Base-by-base conservation (phyloP, 148 eudicot species). In the Amaranthus hypochondriacus region DNA sequence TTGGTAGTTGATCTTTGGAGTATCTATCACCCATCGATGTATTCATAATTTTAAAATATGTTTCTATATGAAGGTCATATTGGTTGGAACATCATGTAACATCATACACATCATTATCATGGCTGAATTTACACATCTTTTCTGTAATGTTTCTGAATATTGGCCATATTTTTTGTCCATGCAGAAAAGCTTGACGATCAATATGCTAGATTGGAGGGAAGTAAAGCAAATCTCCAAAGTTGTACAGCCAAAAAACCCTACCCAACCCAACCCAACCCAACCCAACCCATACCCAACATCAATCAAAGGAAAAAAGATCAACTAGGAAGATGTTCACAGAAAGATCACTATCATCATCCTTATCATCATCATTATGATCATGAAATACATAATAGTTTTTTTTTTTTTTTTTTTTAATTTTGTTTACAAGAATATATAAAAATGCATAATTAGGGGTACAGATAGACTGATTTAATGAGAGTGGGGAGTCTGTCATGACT, bases 381-480 rank as follows among this genome's bases (percentile, higher is more conserved):
- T 74, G 21, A 79, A 68, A 69, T 76, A 82, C 74, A 76, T 68
- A 73, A 61, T 73, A 66, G 69, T 76, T 73, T 61, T 67, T 68
- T 44, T 72, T 48, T 79, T 78, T 75, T 28, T n/a, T 66, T 12
- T 54, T 46, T 43, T 71, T 8, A n/a, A 82, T 76, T 65, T 65
- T 65, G 47, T 74, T 81, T 78, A 81, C 81, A 81, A 85, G 88
- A 56, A 84, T 86, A 86, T 83, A 83, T 87, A 84, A 65, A 66
- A 54, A 79, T 82, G 84, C 83, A 86, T 82, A 83, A 75, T 62
- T 84, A 79, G 89, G 84, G 87, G 83, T 87, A 91, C 88, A 83
- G 87, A 76, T 91, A 92, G 88, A 83, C 85, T 87, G 81, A 84
- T 85, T 76, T 82, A 78, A 83, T 82, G 85, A 69, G 82, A 77